Percentiles rank a stretch among this genome's conserved stretches.
Evolutionary conservation across 1,139 yeast genomes (phyloP).

Genomic region (Nakaseomyces sp.): DNA sequence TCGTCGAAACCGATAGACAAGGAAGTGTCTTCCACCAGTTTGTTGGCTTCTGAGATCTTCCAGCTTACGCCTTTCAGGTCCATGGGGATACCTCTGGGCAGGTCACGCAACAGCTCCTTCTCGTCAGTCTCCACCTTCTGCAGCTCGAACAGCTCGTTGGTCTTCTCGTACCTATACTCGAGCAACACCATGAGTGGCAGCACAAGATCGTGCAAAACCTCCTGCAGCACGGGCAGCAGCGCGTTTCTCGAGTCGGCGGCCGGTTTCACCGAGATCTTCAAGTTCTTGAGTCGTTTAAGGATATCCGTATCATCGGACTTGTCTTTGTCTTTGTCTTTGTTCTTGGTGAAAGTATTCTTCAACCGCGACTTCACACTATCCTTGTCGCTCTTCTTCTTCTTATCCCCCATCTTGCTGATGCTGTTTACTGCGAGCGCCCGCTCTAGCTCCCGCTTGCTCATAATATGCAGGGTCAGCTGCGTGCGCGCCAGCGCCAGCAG

Average conservation of each 20-base stretch:
- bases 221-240: constrained; percentile 16
- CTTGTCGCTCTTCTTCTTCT: too few relatives aligned
- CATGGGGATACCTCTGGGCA: constrained; percentile 25
- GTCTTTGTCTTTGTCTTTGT: too few relatives aligned
- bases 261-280: constrained; percentile 5
- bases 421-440: too few relatives aligned
- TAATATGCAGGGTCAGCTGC: constrained; percentile 10
- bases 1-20: neutral
- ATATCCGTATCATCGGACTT: neutral
- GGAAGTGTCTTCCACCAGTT: constrained; percentile 1
- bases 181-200: constrained; percentile 23
- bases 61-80: constrained; percentile 18
- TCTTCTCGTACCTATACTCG: constrained; percentile 23
- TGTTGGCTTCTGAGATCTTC: constrained; percentile 12
- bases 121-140: constrained; percentile 18
- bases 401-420: too few relatives aligned
- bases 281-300: neutral
- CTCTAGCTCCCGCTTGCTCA: neutral
- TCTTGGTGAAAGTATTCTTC: constrained; percentile 7
- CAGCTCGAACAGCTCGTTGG: constrained; percentile 24
- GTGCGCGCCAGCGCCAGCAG: constrained; percentile 21
- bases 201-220: constrained; percentile 22
- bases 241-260: neutral
- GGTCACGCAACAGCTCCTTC: constrained; percentile 11
- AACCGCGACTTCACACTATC: neutral